Evolutionary conservation across 352 stramenopile genomes (phyloP), one percentile per base, ranked within the genome.

Genomic region (Globisporangium heterothallicum): DNA sequence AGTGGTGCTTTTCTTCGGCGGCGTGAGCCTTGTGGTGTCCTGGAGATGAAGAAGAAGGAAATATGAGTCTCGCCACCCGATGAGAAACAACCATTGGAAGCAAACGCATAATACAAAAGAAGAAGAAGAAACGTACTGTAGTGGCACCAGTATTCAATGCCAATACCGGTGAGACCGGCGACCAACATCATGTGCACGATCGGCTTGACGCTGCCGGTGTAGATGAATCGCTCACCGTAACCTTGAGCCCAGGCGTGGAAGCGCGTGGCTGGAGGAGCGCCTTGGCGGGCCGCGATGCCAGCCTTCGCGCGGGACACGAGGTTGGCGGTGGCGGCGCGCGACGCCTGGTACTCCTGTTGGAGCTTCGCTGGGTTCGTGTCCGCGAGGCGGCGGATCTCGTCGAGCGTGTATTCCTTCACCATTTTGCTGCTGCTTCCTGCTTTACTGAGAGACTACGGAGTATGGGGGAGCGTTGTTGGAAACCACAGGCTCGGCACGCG

Each of bases 181-280:
- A 86, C 75, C 27, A 86, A 59, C 74, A 88, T 88, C 73, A 88
- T 88, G 71, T 88, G 78, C 57, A 61, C 75, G 26, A 88, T 53
- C 25, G 78, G 78, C 64, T 84, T 85, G 44, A 68, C 57, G 72
- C 78, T 76, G 57, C 75, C 75, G 25, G 68, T 88, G 73, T 88
- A 84, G 67, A 88, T 84, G 62, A 78, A 85, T 51, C 75, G 73
- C 59, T 81, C 66, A 58, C 73, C 78, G 62, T 88, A 88, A 62
- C 75, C 73, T 59, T 88, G 74, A 21, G 71, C 73, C 73, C 75
- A 88, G 27, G 76, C 68, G 54, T 82, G 65, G 61, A 88, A 86
- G 59, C 72, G 72, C 62, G 69, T 74, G 14, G 65, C 63, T 26
- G 74, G 74, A 38, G 74, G 73, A 56, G 78, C 77, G 50, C 60